Base-by-base conservation (phyloP, 108 stramenopile genomes). In the Chaetoceros tenuissimus region DNA sequence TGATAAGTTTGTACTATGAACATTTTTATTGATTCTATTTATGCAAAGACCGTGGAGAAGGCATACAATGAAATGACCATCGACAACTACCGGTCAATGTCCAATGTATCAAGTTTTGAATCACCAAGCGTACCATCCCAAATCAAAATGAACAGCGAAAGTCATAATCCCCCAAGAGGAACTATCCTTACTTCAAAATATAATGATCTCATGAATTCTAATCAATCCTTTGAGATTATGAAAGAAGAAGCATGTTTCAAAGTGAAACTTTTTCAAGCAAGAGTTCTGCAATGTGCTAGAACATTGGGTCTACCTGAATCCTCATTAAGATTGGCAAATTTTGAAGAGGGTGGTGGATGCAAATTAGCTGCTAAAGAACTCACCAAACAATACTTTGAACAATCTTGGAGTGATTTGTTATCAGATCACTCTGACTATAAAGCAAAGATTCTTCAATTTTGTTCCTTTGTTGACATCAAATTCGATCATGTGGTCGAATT, bases 161-260 rank as follows among this genome's bases (percentile, higher is more conserved):
- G n/a, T 63, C 24, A 79, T 71, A 28, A 45, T 23, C 26, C 57
- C 24, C 57, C 5, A 17, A 52, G 16, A 8, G 54, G 31, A 29
- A 28, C 22, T 26, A 43, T 23, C 48, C n/a, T n/a, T n/a, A n/a
- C n/a, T n/a, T n/a, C n/a, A n/a, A n/a, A n/a, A n/a, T n/a, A n/a
- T n/a, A n/a, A n/a, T n/a, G n/a, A n/a, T n/a, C n/a, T n/a, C n/a
- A n/a, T n/a, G n/a, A n/a, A n/a, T n/a, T n/a, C n/a, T n/a, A n/a
- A n/a, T n/a, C n/a, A n/a, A n/a, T n/a, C n/a, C n/a, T n/a, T 80
- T 31, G 72, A 77, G 2, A 62, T 63, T 46, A 72, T 73, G 8
- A 80, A 78, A 28, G 63, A 71, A 31, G 84, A 76, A 64, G 68
- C 78, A 28, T 66, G 56, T 29, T 70, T 84, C 0, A 86, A 87